phyloP scores from a whole-genome alignment of 192 early-diverging fungal species.

The Backusella tuberculispora region DNA sequence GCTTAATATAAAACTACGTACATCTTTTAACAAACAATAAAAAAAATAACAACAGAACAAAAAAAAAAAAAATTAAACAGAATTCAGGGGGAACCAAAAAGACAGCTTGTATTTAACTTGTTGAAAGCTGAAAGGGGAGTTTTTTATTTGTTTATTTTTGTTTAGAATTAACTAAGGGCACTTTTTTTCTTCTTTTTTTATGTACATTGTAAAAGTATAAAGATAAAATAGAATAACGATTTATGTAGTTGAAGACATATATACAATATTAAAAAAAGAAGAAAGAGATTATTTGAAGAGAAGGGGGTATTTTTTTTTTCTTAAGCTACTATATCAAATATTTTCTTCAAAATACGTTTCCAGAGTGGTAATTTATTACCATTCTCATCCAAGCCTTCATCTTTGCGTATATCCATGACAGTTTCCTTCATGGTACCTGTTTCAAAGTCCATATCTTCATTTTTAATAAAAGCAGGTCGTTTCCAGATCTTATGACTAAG shows the following conservation, averaged over 20 bases:
- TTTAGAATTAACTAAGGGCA: too few relatives aligned
- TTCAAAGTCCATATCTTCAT: slow-evolving; percentile 63
- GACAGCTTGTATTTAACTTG: background rate
- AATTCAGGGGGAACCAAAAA: too few relatives aligned
- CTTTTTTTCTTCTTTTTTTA: too few relatives aligned
- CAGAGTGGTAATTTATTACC: slow-evolving; percentile 26
- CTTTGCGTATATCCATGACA: slow-evolving; percentile 16
- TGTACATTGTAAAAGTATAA: background rate
- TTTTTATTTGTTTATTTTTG: too few relatives aligned
- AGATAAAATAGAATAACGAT: background rate
- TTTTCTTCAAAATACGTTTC: slow-evolving; percentile 30
- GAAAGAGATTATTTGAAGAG: background rate
- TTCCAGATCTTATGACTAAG: slow-evolving; percentile 53
- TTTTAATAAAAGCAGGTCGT: slow-evolving; percentile 53
- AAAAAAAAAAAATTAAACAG: too few relatives aligned
- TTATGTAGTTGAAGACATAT: background rate
- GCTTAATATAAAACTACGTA: too few relatives aligned
- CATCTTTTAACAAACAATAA: too few relatives aligned
- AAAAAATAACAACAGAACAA: too few relatives aligned
- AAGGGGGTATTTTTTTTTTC: background rate
- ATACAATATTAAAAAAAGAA: background rate
- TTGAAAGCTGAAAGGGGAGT: background rate
- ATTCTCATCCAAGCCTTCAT: slow-evolving; percentile 20
- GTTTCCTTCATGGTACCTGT: slow-evolving; percentile 45
- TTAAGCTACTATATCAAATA: slow-evolving; percentile 35